Evolutionary conservation across 768 basidiomycete species (phyloP).

Genomic region (Kwoniella mangroviensis): DNA sequence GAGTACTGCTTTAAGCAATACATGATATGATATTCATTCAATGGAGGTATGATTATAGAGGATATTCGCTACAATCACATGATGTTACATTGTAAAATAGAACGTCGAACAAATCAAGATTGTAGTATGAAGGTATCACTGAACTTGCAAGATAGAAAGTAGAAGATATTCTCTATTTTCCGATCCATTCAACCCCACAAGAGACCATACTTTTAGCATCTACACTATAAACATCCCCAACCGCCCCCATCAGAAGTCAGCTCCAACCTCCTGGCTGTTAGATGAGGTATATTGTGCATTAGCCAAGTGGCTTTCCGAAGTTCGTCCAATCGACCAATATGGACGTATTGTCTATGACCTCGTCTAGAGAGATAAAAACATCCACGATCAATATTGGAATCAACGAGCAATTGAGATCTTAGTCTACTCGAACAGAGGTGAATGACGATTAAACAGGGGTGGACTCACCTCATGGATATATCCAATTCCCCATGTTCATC

Average conservation of each 20-base stretch:
- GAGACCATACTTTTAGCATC: neutral
- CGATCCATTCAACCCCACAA: neutral
- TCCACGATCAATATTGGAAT: too few relatives aligned
- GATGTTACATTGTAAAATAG: neutral
- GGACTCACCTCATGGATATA: slow-evolving; percentile 77
- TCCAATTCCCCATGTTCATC: slow-evolving; percentile 95
- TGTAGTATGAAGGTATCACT: neutral
- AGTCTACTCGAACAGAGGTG: too few relatives aligned
- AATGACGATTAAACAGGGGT: neutral
- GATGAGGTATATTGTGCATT: slow-evolving; percentile 82
- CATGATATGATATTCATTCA: too few relatives aligned
- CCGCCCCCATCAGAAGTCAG: slow-evolving; percentile 86
- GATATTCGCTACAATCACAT: neutral
- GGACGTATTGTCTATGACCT: slow-evolving; percentile 84
- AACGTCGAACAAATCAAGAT: neutral
- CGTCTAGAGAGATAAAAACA: too few relatives aligned
- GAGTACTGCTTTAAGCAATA: too few relatives aligned
- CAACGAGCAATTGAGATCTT: too few relatives aligned
- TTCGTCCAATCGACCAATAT: slow-evolving; percentile 85
- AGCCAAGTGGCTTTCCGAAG: slow-evolving; percentile 83
- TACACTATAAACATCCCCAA: slow-evolving; percentile 77
- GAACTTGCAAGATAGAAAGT: neutral
- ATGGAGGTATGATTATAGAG: too few relatives aligned
- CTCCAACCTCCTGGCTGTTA: slow-evolving; percentile 87
- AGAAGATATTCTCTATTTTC: neutral